These are phyloP conservation scores for Chaetomium tenue DNA, from an alignment of 495 filamentous ascomycete species.

Conservation along the genomic window DNA sequence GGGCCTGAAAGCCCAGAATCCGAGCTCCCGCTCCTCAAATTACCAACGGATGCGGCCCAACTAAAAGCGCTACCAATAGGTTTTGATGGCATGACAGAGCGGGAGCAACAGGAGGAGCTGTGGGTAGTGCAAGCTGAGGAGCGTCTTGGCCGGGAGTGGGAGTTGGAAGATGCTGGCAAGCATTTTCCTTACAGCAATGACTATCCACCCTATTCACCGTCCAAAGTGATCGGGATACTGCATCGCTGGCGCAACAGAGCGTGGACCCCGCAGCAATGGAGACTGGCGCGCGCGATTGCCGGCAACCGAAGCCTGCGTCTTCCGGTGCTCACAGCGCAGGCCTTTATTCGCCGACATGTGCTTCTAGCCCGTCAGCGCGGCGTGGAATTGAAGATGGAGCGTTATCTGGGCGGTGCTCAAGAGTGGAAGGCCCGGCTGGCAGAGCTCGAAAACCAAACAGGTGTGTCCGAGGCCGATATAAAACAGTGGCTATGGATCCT, in stretches of 20 bases:
- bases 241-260: constrained; percentile 10
- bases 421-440: constrained; percentile 36
- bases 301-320: constrained; percentile 30
- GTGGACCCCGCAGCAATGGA: constrained; percentile 19
- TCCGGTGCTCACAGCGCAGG: constrained; percentile 36
- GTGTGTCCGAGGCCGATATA: constrained; percentile 32
- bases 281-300: constrained; percentile 24
- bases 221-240: constrained; percentile 22
- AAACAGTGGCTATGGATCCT: constrained; percentile 47
- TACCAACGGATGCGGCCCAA: constrained; percentile 6
- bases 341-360: constrained; percentile 33
- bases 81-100: constrained; percentile 18
- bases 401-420: constrained; percentile 23
- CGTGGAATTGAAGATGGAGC: constrained; percentile 14
- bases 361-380: constrained; percentile 14
- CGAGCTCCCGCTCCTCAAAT: not conserved
- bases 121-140: constrained; percentile 15
- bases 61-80: constrained; percentile 16
- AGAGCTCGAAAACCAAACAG: constrained; percentile 26
- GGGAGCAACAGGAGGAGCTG: constrained; percentile 20
- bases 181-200: constrained; percentile 2
- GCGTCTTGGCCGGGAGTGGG: constrained; percentile 12
- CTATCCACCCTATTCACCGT: constrained; percentile 22
- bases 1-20: not conserved
- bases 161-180: constrained; percentile 5